These are phyloP conservation scores for Penicillium malachiteum DNA, from an alignment of 495 filamentous ascomycete genomes.

Conservation along the genomic window DNA sequence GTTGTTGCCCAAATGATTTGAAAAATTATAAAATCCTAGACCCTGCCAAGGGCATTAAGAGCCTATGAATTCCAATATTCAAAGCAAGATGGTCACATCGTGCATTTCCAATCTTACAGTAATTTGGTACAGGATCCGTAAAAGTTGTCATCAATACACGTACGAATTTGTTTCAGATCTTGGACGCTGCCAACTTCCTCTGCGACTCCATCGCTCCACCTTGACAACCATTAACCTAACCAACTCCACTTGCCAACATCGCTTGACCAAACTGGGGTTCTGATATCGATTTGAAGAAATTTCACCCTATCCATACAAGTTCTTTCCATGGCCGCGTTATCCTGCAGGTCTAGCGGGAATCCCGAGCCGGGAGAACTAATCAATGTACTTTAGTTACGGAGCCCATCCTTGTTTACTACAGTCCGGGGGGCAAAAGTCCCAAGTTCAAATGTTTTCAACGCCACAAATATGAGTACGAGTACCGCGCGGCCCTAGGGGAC, in stretches of 20 bases:
- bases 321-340: neutral
- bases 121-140: neutral
- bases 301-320: neutral
- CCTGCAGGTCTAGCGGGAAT: neutral
- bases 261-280: constrained; percentile 4
- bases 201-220: constrained; percentile 20
- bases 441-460: neutral
- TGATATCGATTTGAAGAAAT: neutral
- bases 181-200: constrained; percentile 10
- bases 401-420: neutral
- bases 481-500: constrained; percentile 5
- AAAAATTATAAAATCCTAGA: neutral
- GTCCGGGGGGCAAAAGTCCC: neutral
- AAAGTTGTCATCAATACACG: neutral
- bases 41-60: neutral
- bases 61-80: neutral
- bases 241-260: constrained; percentile 1
- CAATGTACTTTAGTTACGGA: neutral
- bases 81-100: constrained; percentile 16
- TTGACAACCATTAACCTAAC: neutral
- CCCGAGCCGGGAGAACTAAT: neutral
- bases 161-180: constrained; percentile 27
- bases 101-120: constrained; percentile 10
- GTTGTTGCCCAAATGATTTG: no score
- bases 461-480: constrained; percentile 1